Base-by-base conservation (phyloP, 495 filamentous ascomycete genomes). In the Chaetomium cochliodes region DNA sequence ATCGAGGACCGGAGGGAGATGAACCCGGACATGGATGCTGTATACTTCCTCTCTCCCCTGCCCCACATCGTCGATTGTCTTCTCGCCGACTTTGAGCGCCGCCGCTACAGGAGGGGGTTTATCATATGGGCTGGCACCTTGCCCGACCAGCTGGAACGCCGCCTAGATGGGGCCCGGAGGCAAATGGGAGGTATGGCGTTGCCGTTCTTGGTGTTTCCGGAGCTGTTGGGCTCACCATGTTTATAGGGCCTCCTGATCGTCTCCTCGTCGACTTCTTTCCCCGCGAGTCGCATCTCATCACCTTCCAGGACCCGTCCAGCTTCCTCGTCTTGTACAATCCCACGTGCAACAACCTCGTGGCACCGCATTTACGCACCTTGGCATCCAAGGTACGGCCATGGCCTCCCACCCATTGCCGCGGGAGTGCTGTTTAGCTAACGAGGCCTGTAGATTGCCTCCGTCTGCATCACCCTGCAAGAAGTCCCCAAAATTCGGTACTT, bases 241-340 rank as follows among this genome's bases (percentile, higher is more conserved):
- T n/a, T 25, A 15, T 28, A 74, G 72, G 69, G 13, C 88, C 90
- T 70, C 63, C 66, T 46, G 84, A 85, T 44, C 87, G 89, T 18
- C 81, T 98, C 65, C 90, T 91, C 42, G 80, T 96, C 74, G 90
- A 96, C 74, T 98, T 85, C 74, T 93, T 87, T 73, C 92, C 94
- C 25, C 86, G 90, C 62, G 94, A 98, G 79, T 96, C 96, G 15
- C 91, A 91, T 70, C 76, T 98, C 39, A 80, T 97, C 65, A 96
- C 92, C 2, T 96, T 98, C 66, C 83, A 90, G 62, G 94, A 98
- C 74, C 93, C 96, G 0, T 96, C 87, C 83, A 97, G 92, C 76
- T 98, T 98, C 72, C 93, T 92, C 4, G 84, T 93, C 13, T 77
- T 98, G 58, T 98, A 89, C 79, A 93, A 98, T 73, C 93, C 94